phyloP scores from a whole-genome alignment of 2,329 filamentous ascomycete species.

The Aspergillus sp. region DNA sequence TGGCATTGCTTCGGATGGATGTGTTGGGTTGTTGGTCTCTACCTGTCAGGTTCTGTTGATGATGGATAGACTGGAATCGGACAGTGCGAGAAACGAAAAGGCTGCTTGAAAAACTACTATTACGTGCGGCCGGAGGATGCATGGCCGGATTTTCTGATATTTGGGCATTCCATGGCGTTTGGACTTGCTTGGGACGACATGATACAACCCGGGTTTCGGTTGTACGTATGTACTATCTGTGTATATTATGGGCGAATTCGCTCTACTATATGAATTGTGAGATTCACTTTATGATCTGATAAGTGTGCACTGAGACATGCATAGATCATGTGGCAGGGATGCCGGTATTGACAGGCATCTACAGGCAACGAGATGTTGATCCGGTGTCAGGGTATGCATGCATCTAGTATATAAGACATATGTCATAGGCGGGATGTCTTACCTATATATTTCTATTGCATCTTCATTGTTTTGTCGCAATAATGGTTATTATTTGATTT shows the following conservation, averaged over 20 bases:
- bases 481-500: no score
- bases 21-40: no score
- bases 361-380: no score
- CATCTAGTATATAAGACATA: background rate
- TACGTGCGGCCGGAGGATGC: background rate
- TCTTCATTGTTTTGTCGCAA: no score
- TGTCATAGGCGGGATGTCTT: background rate
- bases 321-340: no score
- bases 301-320: no score
- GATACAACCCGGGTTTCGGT: background rate
- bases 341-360: no score
- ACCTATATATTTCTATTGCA: no score
- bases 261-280: background rate
- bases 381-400: no score
- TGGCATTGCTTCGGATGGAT: no score
- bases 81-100: background rate
- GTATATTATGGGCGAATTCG: background rate
- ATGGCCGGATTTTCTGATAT: background rate
- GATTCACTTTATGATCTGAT: background rate
- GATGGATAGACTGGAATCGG: background rate
- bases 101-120: background rate
- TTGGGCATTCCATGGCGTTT: background rate
- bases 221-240: background rate
- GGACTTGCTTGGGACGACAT: background rate
- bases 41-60: no score